These are phyloP conservation scores for Zalerion maritima DNA, from an alignment of 495 filamentous ascomycete genomes.

Conservation along the genomic window DNA sequence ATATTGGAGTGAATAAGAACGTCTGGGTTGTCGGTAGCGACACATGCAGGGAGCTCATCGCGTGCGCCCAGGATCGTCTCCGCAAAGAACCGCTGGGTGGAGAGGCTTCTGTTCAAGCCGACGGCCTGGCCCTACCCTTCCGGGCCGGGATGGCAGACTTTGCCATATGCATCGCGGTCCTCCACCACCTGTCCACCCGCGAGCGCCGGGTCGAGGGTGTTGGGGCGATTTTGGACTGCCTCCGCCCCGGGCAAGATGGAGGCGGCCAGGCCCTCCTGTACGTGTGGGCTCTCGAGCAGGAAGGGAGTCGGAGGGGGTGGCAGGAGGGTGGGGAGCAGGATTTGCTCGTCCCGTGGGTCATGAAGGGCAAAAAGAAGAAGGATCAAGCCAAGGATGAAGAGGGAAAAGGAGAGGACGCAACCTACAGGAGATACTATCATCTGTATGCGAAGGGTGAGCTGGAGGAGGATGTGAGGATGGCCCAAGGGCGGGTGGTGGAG, in stretches of 20 bases:
- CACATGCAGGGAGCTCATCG: conserved; percentile 62
- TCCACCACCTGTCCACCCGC: conserved; percentile 87
- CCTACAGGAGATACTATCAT: conserved; percentile 88
- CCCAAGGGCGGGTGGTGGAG: conserved; percentile 61
- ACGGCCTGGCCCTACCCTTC: conserved; percentile 56
- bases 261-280: conserved; percentile 65
- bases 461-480: conserved; percentile 60
- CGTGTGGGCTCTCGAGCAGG: conserved; percentile 96
- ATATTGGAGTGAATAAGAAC: conserved; percentile 62
- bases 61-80: conserved; percentile 51
- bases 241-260: conserved; percentile 30
- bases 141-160: conserved; percentile 65
- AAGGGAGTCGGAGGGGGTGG: conserved; percentile 80
- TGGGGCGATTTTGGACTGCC: conserved; percentile 50
- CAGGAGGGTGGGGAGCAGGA: conserved; percentile 76
- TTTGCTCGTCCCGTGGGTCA: conserved; percentile 92
- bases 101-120: conserved; percentile 48
- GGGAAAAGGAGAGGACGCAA: conserved; percentile 23
- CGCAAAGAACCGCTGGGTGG: conserved; percentile 18
- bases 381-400: conserved; percentile 8
- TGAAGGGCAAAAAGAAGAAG: conserved; percentile 32
- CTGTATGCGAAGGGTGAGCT: conserved; percentile 78
- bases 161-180: conserved; percentile 83
- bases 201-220: conserved; percentile 61
- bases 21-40: conserved; percentile 81